Evolutionary conservation across 2,329 filamentous ascomycete genomes (phyloP).

Genomic region (Beauveria sp.): DNA sequence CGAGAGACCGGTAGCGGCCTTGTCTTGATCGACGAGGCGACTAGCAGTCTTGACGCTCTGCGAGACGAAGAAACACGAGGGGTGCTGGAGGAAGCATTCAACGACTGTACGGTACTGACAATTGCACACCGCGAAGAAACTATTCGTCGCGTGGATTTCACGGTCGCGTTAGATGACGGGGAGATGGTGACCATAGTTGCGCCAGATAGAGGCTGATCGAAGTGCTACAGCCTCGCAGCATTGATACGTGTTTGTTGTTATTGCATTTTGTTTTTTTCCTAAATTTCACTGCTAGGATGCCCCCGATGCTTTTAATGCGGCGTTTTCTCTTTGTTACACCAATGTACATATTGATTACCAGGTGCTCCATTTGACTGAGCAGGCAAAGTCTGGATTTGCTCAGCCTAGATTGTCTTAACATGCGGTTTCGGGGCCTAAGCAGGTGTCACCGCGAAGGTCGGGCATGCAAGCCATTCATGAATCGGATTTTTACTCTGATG

Average conservation of each 20-base stretch:
- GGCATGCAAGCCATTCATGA: too few relatives aligned
- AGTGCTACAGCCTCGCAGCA: background rate
- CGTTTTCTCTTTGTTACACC: background rate
- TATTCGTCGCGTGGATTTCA: background rate
- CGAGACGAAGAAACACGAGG: background rate
- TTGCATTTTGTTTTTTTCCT: background rate
- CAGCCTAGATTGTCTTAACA: too few relatives aligned
- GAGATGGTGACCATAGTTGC: background rate
- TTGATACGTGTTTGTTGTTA: background rate
- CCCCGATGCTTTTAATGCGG: background rate
- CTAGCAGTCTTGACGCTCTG: background rate
- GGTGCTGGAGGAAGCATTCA: background rate
- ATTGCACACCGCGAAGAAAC: background rate
- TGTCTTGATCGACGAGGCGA: constrained; percentile 1
- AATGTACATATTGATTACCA: too few relatives aligned
- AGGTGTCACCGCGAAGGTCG: too few relatives aligned
- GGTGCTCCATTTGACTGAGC: too few relatives aligned
- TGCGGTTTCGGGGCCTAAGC: too few relatives aligned
- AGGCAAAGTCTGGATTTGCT: too few relatives aligned
- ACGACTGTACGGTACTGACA: background rate
- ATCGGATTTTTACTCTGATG: too few relatives aligned
- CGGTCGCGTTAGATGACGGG: background rate
- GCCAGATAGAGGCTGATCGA: background rate
- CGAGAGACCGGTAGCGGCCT: background rate
- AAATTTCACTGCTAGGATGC: too few relatives aligned